Conservation (phyloP, 805 yeast genomes). For the Sungouiella blattae region DNA sequence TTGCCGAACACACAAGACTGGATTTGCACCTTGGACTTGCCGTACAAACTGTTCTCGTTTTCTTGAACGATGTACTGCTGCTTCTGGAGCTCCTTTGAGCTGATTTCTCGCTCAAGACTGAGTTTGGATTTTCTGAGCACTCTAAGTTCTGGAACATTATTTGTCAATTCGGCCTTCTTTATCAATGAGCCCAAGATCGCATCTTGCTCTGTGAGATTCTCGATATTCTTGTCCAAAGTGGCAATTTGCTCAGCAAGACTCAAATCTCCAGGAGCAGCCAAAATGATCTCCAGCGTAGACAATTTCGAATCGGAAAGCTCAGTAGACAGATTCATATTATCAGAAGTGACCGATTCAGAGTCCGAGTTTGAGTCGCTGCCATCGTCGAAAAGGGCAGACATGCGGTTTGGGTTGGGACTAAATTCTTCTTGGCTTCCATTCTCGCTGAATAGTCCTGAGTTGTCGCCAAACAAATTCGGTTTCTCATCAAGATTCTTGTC, state of each 20-base stretch:
- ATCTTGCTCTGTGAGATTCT: conserved; percentile 56
- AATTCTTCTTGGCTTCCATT: no score
- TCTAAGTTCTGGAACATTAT: conserved; percentile 65
- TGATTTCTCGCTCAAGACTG: conserved; percentile 69
- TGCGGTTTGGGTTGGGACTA: conserved; percentile 10
- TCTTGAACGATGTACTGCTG: conserved; percentile 85
- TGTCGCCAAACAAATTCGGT: conserved; percentile 32
- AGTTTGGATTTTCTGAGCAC: conserved; percentile 64
- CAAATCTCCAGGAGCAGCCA: conserved; percentile 69
- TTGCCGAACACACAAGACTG: conserved; percentile 53
- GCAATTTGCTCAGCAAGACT: conserved; percentile 65
- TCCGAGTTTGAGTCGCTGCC: conserved; percentile 32
- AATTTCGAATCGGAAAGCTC: conserved; percentile 10
- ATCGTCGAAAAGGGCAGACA: conserved; percentile 34
- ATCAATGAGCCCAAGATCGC: conserved; percentile 64
- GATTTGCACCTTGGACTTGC: conserved; percentile 54
- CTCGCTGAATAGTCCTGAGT: conserved; percentile 1
- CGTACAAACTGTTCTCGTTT: conserved; percentile 71
- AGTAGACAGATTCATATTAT: conserved; percentile 7
- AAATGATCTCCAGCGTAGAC: conserved; percentile 33
- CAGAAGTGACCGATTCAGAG: conserved; percentile 25
- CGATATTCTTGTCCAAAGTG: conserved; percentile 55
- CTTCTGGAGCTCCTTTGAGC: conserved; percentile 64
- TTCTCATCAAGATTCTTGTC: conserved; percentile 1
- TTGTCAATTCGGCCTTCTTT: conserved; percentile 80